Conservation (phyloP, 352 stramenopile species). For the Pythium angustatum region DNA sequence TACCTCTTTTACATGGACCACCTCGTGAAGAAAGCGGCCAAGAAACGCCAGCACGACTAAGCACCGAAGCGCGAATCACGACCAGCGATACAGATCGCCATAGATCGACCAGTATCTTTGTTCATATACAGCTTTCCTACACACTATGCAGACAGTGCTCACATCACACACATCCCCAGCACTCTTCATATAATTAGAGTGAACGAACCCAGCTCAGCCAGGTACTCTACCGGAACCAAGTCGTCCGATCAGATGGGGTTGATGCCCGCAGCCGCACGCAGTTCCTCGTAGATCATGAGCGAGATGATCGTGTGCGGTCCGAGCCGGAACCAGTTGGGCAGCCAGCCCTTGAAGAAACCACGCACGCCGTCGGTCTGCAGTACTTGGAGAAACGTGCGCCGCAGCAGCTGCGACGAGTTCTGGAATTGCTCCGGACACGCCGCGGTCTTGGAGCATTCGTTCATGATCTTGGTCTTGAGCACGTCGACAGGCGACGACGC, state of each 20-base stretch:
- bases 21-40: conserved; percentile 52
- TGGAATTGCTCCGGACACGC: conserved; percentile 33
- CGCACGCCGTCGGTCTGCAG: conserved; percentile 53
- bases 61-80: no score
- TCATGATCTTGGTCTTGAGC: conserved; percentile 88
- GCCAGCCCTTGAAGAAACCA: conserved; percentile 81
- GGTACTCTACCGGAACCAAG: no score
- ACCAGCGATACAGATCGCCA: no score
- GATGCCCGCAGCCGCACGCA: conserved; percentile 50
- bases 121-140: no score
- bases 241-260: conserved; percentile 65
- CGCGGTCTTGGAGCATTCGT: conserved; percentile 53
- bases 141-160: no score
- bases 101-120: no score
- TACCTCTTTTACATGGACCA: conserved; percentile 20
- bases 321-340: conserved; percentile 74
- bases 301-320: conserved; percentile 79
- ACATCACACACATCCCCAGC: no score
- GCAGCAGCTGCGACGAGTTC: conserved; percentile 42
- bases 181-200: no score
- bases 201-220: no score
- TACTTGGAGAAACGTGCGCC: conserved; percentile 55
- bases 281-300: conserved; percentile 73
- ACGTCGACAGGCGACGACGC: conserved; percentile 77
- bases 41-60: conserved; percentile 14